Percentiles rank a stretch among this genome's conserved stretches.
Conservation (phyloP, 116 monocot genomes). For the Trichopus zeylanicus region DNA sequence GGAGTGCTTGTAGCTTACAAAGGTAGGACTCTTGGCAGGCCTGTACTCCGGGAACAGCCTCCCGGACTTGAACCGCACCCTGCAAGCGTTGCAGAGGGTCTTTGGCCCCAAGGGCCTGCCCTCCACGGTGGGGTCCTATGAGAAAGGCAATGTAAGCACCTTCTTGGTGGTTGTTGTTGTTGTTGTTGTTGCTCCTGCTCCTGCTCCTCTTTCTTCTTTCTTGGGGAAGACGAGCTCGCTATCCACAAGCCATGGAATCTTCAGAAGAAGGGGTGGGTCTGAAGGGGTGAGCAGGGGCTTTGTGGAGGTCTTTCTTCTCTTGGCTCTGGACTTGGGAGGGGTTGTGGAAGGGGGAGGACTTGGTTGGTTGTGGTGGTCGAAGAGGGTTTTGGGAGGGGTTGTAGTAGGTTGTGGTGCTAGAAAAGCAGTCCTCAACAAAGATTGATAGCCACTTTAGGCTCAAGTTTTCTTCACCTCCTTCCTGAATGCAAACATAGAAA, state of each 20-base stretch:
- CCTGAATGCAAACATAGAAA: slow-evolving; percentile 13
- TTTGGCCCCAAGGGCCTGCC: slow-evolving; percentile 55
- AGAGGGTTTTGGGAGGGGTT: background rate
- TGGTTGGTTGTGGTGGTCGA: no score
- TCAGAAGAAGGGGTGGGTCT: slow-evolving; percentile 28
- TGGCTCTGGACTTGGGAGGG: slow-evolving; percentile 22
- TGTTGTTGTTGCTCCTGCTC: background rate
- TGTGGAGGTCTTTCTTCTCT: slow-evolving; percentile 23
- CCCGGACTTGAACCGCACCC: slow-evolving; percentile 61
- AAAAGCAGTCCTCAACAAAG: slow-evolving; percentile 65
- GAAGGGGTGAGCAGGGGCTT: background rate
- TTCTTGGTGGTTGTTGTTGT: slow-evolving; percentile 15
- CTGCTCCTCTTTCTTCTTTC: slow-evolving; percentile 9
- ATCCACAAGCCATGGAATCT: slow-evolving; percentile 52
- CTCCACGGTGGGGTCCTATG: slow-evolving; percentile 66
- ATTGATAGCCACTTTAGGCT: slow-evolving; percentile 50
- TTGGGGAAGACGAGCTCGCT: slow-evolving; percentile 45
- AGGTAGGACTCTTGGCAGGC: slow-evolving; percentile 59
- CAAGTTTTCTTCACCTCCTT: slow-evolving; percentile 37
- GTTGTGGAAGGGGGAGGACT: background rate
- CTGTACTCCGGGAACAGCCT: slow-evolving; percentile 61
- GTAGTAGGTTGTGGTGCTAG: slow-evolving; percentile 21
- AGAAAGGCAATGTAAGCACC: slow-evolving; percentile 57
- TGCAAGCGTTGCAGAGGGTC: slow-evolving; percentile 60
- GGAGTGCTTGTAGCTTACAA: slow-evolving; percentile 58